phyloP scores from a whole-genome alignment of 352 stramenopile species.

The Phytophthora sp. region DNA sequence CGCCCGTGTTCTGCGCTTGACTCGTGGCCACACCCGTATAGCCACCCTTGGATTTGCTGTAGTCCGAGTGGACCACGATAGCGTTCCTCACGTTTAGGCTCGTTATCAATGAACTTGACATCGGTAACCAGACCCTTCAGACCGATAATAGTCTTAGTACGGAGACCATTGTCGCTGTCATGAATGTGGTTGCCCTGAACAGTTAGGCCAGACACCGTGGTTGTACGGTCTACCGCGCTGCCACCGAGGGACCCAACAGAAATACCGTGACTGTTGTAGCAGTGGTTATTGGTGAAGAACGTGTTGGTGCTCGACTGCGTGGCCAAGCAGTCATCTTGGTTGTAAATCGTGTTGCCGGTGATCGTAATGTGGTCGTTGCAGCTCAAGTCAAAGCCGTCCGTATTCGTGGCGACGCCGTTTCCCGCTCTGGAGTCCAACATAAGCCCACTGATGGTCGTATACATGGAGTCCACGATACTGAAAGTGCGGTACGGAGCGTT shows the following conservation, averaged over 20 bases:
- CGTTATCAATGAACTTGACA: background rate
- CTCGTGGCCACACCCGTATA: background rate
- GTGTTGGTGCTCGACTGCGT: background rate
- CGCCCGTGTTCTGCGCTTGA: background rate
- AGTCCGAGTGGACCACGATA: background rate
- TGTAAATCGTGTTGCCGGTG: background rate
- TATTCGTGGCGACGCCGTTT: background rate
- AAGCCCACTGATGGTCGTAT: background rate
- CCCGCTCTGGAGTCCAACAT: background rate
- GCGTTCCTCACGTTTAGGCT: background rate
- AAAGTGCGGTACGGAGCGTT: background rate
- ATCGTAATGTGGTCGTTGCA: background rate
- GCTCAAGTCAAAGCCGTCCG: background rate
- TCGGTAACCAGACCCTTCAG: slow-evolving; percentile 3
- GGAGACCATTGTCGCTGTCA: slow-evolving; percentile 12
- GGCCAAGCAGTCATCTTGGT: background rate
- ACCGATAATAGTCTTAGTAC: background rate
- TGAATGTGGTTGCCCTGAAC: slow-evolving; percentile 9
- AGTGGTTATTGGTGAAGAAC: slow-evolving; percentile 2
- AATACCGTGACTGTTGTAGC: slow-evolving; percentile 13
- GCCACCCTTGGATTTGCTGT: background rate
- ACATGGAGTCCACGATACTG: background rate
- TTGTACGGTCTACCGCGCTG: background rate
- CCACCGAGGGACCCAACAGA: slow-evolving; percentile 3
- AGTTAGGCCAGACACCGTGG: background rate